Evolutionary conservation across 2,329 filamentous ascomycete species (phyloP).

Genomic region (Epicoccum nigrum): DNA sequence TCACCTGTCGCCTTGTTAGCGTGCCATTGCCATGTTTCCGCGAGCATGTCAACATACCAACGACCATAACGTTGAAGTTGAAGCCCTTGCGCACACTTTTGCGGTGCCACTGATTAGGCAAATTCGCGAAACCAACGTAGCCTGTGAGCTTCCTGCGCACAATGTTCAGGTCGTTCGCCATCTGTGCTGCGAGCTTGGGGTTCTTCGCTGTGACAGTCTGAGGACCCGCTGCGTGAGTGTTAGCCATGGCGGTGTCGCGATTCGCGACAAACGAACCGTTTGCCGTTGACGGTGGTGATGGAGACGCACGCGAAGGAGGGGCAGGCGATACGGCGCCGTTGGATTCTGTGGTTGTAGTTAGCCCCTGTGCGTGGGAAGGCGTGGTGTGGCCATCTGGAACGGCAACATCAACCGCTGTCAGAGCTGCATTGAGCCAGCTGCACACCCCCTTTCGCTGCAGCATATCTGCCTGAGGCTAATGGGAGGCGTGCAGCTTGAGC

Average conservation of each 20-base stretch:
- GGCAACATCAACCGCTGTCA: conserved; percentile 23
- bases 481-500: conserved; percentile 15
- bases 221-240: conserved; percentile 53
- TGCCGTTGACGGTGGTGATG: conserved; percentile 52
- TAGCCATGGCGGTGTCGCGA: conserved; percentile 62
- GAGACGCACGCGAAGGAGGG: conserved; percentile 55
- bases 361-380: conserved; percentile 27
- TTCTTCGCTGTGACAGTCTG: conserved; percentile 70
- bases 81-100: conserved; percentile 99
- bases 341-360: conserved; percentile 49
- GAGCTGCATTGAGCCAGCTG: conserved; percentile 19
- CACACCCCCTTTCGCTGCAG: conserved; percentile 13
- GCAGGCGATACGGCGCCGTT: conserved; percentile 53
- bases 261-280: conserved; percentile 64
- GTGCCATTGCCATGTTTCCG: background rate
- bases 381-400: conserved; percentile 8
- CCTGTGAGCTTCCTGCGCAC: conserved; percentile 97
- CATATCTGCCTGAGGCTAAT: conserved; percentile 17
- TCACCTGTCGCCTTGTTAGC: conserved; percentile 69
- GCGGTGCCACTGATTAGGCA: conserved; percentile 99
- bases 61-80: conserved; percentile 99
- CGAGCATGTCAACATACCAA: conserved; percentile 72
- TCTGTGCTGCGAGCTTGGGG: conserved; percentile 61
- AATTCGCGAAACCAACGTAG: conserved; percentile 97
- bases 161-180: conserved; percentile 76